Conservation (phyloP, 2,329 filamentous ascomycete genomes). For the Chalaropsis thielavioides region DNA sequence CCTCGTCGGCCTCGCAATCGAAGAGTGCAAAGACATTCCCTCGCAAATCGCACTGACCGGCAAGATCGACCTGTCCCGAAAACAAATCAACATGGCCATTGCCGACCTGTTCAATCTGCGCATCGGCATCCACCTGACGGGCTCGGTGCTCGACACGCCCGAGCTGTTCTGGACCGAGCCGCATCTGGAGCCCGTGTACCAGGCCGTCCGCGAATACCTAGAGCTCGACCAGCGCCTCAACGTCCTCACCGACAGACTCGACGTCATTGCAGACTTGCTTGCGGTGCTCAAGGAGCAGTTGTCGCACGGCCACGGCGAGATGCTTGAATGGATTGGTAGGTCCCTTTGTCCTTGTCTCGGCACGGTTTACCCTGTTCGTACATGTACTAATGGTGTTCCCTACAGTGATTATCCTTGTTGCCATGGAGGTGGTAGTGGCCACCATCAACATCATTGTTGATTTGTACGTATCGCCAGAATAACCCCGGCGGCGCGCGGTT, state of each 20-base stretch:
- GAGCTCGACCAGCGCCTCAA: slow-evolving; percentile 96
- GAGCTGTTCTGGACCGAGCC: slow-evolving; percentile 98
- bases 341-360: slow-evolving; percentile 19
- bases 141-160: slow-evolving; percentile 87
- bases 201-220: slow-evolving; percentile 84
- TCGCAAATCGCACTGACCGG: slow-evolving; percentile 85
- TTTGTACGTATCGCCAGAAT: slow-evolving; percentile 46
- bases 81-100: slow-evolving; percentile 98
- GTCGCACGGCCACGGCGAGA: slow-evolving; percentile 83
- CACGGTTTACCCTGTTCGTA: not conserved
- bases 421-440: slow-evolving; percentile 85
- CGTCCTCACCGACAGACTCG: slow-evolving; percentile 70
- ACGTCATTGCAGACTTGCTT: slow-evolving; percentile 80
- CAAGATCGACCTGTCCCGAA: slow-evolving; percentile 73
- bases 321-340: slow-evolving; percentile 77
- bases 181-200: slow-evolving; percentile 89
- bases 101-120: slow-evolving; percentile 94
- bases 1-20: slow-evolving; percentile 82
- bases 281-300: slow-evolving; percentile 91
- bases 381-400: not conserved
- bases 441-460: slow-evolving; percentile 92
- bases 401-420: slow-evolving; percentile 83
- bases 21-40: slow-evolving; percentile 83
- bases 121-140: slow-evolving; percentile 96
- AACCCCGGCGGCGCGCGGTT: not conserved